Base-by-base conservation (phyloP, 805 yeast genomes). In the Ogataea kodamae region DNA sequence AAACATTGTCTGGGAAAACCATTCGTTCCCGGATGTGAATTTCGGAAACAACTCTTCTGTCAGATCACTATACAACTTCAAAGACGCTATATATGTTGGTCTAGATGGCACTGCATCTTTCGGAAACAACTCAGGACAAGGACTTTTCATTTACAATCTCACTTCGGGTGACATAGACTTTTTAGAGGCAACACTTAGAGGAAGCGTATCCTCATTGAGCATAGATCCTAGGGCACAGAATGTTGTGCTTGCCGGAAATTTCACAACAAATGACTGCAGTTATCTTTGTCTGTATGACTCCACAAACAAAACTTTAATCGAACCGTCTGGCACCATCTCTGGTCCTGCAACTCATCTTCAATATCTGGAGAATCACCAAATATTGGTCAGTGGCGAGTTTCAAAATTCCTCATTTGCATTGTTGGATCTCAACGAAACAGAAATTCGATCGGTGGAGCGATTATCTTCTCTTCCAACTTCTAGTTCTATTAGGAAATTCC, bases 191-290 rank as follows among this genome's bases (percentile, higher is more conserved):
- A 34, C 55, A 12, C 52, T 61, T 6, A 54, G 64, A 8, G 59
- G 62, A 3, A 42, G 44, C 4, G 67, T 77, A 9, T 64, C 65
- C 9, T 55, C 74, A 1, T 55, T 73, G 32, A 55, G 57, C 11
- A 43, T 68, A 11, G 61, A 62, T 20, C 65, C 69, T 19, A 63
- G 62, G 15, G 59, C 57, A 18, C 62, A 66, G 18, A 47, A 65
- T 12, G 58, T 87, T 17, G 64, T 79, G 18, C 84, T 84, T 9
- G 95, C 83, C 23, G 96, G 97, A 15, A 65, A 71, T 25, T 87
- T 84, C 52, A 70, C 67, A 13, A 54, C 65, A 13, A 33, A 35
- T 11, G 39, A 42, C 5, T 88, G 96, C 57, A 55, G 65, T 2
- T 70, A 75, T 1, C 57, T 89, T 22, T 88, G 96, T 54, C 59